Conservation (phyloP, 805 yeast genomes). For the Wickerhamomyces chambardii region DNA sequence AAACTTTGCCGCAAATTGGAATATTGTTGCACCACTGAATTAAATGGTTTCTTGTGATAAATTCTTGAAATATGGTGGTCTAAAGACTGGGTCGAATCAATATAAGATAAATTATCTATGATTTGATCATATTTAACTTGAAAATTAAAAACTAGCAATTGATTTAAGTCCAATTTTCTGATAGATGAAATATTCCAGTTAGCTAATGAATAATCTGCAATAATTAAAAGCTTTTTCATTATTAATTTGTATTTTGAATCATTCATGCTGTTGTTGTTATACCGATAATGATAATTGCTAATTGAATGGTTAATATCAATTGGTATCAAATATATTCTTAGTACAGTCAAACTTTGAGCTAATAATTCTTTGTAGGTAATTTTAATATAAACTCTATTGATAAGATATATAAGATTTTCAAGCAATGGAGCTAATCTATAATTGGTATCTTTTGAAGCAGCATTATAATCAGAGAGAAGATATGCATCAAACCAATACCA, state of each 20-base stretch:
- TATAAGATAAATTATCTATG: no score
- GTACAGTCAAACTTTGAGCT: slow-evolving; percentile 10
- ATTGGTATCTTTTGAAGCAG: slow-evolving; percentile 3
- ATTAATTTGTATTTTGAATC: slow-evolving; percentile 19
- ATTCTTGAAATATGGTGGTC: slow-evolving; percentile 27
- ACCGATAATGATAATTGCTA: slow-evolving; percentile 26
- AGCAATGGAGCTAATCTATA: slow-evolving; percentile 18
- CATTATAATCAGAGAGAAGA: slow-evolving; percentile 12
- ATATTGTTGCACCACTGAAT: background rate
- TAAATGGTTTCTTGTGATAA: slow-evolving; percentile 1
- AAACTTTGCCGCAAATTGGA: slow-evolving; percentile 9
- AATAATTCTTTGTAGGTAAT: slow-evolving; percentile 31
- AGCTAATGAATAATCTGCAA: slow-evolving; percentile 30
- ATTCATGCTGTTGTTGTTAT: slow-evolving; percentile 21
- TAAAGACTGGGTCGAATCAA: slow-evolving; percentile 1
- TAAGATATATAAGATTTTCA: slow-evolving; percentile 32
- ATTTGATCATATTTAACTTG: slow-evolving; percentile 3
- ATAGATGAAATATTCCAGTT: slow-evolving; percentile 25
- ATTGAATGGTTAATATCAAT: slow-evolving; percentile 28
- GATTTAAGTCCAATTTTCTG: background rate
- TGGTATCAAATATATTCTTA: slow-evolving; percentile 42
- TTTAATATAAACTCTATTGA: slow-evolving; percentile 26
- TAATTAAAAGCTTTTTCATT: slow-evolving; percentile 27
- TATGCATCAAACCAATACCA: slow-evolving; percentile 55
- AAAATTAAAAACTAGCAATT: slow-evolving; percentile 11